Conservation (phyloP, 441 rosid genomes). For the Sinapis alba region DNA sequence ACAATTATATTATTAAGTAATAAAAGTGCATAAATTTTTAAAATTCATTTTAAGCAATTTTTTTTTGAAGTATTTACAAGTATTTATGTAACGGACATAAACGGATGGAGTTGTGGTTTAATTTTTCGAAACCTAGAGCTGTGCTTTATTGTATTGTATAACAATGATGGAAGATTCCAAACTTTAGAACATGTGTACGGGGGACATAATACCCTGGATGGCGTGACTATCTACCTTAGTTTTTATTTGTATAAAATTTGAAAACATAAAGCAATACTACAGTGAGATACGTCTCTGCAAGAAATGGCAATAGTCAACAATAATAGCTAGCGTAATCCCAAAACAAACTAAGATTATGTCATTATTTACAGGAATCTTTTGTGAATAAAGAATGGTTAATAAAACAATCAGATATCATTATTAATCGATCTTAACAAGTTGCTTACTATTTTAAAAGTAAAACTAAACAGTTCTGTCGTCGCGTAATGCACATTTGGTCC, state of each 20-base stretch:
- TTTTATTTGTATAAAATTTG: background rate
- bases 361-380: constrained; percentile 17
- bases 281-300: constrained; percentile 31
- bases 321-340: constrained; percentile 10
- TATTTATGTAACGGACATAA: background rate
- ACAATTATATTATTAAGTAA: background rate
- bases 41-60: background rate
- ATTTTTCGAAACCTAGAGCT: too few species aligned
- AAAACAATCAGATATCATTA: background rate
- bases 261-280: constrained; percentile 7
- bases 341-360: constrained; percentile 29
- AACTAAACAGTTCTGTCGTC: background rate
- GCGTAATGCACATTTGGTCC: constrained; percentile 10
- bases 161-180: constrained; percentile 2
- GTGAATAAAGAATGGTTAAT: background rate
- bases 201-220: constrained; percentile 23
- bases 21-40: background rate
- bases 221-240: constrained; percentile 19
- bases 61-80: background rate
- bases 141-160: too few species aligned
- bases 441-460: background rate
- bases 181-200: constrained; percentile 28
- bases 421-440: constrained; percentile 22
- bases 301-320: constrained; percentile 16
- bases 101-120: background rate